Conservation (phyloP, 495 filamentous ascomycete species). For the Chaetomidium leptoderma region DNA sequence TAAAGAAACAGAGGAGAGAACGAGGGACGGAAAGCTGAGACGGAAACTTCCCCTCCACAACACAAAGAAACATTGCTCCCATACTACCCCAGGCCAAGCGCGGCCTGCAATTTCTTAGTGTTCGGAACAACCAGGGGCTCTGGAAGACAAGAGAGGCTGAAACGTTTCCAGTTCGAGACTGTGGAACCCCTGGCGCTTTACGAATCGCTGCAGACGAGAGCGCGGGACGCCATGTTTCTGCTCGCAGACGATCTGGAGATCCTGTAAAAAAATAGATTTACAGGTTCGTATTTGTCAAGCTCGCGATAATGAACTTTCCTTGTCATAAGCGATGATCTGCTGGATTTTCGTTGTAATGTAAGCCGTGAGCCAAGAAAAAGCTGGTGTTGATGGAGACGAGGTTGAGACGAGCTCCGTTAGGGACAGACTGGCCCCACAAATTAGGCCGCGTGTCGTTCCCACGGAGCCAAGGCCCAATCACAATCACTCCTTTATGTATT, state of each 20-base stretch:
- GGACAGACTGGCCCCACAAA: too few species aligned
- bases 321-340: neutral
- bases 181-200: neutral
- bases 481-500: too few species aligned
- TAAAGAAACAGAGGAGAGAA: neutral
- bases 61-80: conserved; percentile 3
- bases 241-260: neutral
- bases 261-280: neutral
- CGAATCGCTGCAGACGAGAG: neutral
- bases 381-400: neutral
- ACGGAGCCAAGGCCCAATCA: too few species aligned
- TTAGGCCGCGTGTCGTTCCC: too few species aligned
- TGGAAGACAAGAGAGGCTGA: conserved; percentile 26
- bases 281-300: too few species aligned
- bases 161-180: conserved; percentile 33
- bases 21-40: neutral
- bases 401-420: too few species aligned
- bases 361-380: neutral
- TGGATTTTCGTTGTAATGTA: neutral
- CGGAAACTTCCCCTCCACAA: neutral
- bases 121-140: conserved; percentile 1
- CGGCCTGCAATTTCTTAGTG: conserved; percentile 4
- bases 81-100: conserved; percentile 6
- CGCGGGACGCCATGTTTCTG: neutral
- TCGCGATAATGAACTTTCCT: too few species aligned